A percentile compares a stretch with the other conserved stretches of the same genome.
These are phyloP conservation scores for Blastobotrys robertii DNA, from an alignment of 805 yeast genomes.

Conservation along the genomic window DNA sequence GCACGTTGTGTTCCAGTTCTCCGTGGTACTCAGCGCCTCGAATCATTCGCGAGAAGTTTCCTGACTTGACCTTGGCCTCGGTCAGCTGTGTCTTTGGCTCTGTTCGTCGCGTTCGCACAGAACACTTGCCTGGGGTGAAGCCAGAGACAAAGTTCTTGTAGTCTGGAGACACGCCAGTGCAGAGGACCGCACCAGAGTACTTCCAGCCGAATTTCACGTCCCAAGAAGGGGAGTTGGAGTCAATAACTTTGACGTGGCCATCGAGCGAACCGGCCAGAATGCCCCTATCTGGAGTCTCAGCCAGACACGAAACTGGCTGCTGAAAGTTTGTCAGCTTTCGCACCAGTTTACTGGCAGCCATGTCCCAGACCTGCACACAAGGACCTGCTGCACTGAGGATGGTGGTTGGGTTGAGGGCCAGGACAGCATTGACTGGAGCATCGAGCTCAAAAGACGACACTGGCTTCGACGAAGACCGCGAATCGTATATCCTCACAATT, in stretches of 20 bases:
- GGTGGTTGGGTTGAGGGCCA: conserved; percentile 66
- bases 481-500: conserved; percentile 69
- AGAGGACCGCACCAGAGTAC: conserved; percentile 84
- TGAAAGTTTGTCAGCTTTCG: conserved; percentile 78
- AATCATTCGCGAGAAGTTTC: conserved; percentile 69
- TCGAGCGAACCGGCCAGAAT: conserved; percentile 89
- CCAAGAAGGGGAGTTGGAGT: conserved; percentile 54
- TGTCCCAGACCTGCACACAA: conserved; percentile 82
- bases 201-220: conserved; percentile 96
- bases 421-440: conserved; percentile 77
- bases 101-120: conserved; percentile 79
- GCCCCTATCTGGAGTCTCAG: conserved; percentile 65
- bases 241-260: conserved; percentile 95
- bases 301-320: conserved; percentile 82
- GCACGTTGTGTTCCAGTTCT: conserved; percentile 67
- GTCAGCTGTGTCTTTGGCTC: conserved; percentile 22
- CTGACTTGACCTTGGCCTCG: conserved; percentile 32
- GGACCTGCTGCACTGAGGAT: conserved; percentile 79
- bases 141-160: conserved; percentile 88
- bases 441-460: conserved; percentile 60
- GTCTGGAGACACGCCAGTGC: conserved; percentile 84
- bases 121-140: conserved; percentile 75
- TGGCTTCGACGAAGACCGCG: conserved; percentile 47
- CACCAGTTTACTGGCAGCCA: conserved; percentile 63
- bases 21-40: conserved; percentile 89